phyloP scores from a whole-genome alignment of 768 basidiomycete genomes.

The Infundibulicybe gibba region DNA sequence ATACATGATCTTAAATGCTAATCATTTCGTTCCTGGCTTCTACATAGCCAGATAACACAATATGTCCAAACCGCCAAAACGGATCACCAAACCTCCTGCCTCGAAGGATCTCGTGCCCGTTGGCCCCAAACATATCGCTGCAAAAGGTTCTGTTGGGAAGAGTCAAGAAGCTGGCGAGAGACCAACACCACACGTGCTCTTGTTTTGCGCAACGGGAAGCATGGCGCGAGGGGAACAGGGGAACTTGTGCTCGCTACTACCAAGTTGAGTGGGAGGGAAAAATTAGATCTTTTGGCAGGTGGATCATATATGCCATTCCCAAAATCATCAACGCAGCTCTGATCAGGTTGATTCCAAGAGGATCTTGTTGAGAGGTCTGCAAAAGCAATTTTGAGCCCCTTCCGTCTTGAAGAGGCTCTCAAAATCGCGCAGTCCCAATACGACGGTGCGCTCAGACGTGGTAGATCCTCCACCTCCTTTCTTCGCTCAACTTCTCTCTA shows the following conservation, averaged over 20 bases:
- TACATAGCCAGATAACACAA: too few species aligned
- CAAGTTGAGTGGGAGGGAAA: conserved; percentile 73
- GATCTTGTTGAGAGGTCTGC: conserved; percentile 58
- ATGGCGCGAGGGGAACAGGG: conserved; percentile 68
- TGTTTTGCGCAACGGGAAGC: conserved; percentile 69
- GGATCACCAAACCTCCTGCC: conserved; percentile 13
- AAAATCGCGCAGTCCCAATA: conserved; percentile 74
- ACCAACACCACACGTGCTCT: conserved; percentile 71
- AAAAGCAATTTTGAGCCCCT: conserved; percentile 59
- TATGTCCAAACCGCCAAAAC: too few species aligned
- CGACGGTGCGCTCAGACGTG: conserved; percentile 49
- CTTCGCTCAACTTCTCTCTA: conserved; percentile 14
- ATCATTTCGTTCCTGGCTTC: too few species aligned
- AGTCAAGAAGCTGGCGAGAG: conserved; percentile 47
- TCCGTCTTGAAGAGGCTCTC: conserved; percentile 58
- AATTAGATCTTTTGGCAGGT: conserved; percentile 79
- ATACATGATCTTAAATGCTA: not conserved
- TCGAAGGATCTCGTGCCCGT: conserved; percentile 49
- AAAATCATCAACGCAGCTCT: not conserved
- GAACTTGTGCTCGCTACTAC: conserved; percentile 50
- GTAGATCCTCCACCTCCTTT: too few species aligned
- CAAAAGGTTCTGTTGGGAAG: conserved; percentile 27
- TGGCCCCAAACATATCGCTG: conserved; percentile 50
- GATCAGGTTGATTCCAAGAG: conserved; percentile 36
- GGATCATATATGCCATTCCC: conserved; percentile 11